Base-by-base conservation (phyloP, 2,329 filamentous ascomycete species). In the Beauveria caledonica region DNA sequence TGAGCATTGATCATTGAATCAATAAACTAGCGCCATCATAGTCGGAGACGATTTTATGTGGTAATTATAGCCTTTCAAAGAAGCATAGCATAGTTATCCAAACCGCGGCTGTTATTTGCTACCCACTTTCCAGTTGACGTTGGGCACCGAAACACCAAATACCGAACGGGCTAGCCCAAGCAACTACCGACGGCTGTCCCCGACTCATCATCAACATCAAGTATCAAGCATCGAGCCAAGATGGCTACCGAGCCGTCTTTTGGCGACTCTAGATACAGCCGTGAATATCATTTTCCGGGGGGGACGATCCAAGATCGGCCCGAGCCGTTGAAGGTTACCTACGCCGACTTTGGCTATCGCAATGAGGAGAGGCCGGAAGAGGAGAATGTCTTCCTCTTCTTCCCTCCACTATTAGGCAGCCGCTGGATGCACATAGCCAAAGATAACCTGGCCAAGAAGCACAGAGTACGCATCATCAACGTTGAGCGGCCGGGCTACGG, bases 401-500 rank as follows among this genome's bases (percentile, higher is more conserved):
- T 69, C 60, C 61, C 63, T 7, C 66, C 69, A 1, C 54, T 73
- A 39, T 44, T 72, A 48, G 66, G 62, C 25, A 70, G 66, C 11
- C 72, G 72, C 23, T 65, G 68, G 52, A 27, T 71, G 5, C 69
- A 71, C 45, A 57, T 70, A 17, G 64, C 68, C 63, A 73, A 74
- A 58, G 70, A 75, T 58, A 60, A 63, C 2, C 60, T 73, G 3
- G 73, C 72, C 17, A 68, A 67, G 53, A 54, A 64, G 42, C 64
- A 73, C 62, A 62, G 66, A 21, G 63, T 75, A 21, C 71, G 73
- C 36, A 66, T 75, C 50, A 66, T 75, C 60, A 62, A 63, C 59
- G 60, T 65, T 0, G 72, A 76, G 61, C 63, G 73, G 6, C 73
- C 74, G 0, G 73, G 73, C 9, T 68, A 75, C 46, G 74, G 73